Evolutionary conservation across 139 green algal species (phyloP), one percentile per base, ranked within the genome.

Genomic region (Eudorina sp.): DNA sequence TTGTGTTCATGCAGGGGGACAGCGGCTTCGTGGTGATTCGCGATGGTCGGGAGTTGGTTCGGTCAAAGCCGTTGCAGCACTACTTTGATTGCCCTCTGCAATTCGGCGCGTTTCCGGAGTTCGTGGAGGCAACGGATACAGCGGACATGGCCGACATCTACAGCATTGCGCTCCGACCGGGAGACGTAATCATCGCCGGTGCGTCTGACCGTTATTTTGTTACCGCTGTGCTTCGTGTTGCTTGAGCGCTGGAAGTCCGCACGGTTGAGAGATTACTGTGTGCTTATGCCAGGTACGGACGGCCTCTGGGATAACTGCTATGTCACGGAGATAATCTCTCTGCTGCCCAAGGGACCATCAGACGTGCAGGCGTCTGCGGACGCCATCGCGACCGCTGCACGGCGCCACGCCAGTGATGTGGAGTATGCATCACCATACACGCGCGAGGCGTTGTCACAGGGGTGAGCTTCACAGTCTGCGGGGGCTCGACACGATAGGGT

Each of bases 51-150:
- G 68, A 93, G 46, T 48, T 96, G 6, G 94, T 94, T 76, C 81
- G 83, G 18, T 88, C 74, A 36, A 89, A 88, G 46, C 69, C 84
- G 31, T 88, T 95, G 89, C 92, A 96, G 90, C 95, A 97, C 87
- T 96, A 95, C 60, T 97, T 97, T 53, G 95, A 97, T 90, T 97
- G 95, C 91, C 95, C 95, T 11, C 79, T 95, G 21, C 95, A 97
- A 84, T 95, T 97, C 89, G 93, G 92, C 27, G 91, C 92, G 1
- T 96, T 83, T 69, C 93, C 94, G 23, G 95, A 97, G 46, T 94
- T 89, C 76, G 94, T 96, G 23, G 91, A 94, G 53, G 91, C 90
- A 13, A 96, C 95, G 19, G 94, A 97, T 91, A 95, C 90, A 29
- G 93, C 95, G 1, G 92, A 95, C 43, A 92, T 96, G 73, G 95